Evolutionary conservation across 2,329 filamentous ascomycete genomes (phyloP), one percentile per base, ranked within the genome.

Genomic region (Clonostachys solani): DNA sequence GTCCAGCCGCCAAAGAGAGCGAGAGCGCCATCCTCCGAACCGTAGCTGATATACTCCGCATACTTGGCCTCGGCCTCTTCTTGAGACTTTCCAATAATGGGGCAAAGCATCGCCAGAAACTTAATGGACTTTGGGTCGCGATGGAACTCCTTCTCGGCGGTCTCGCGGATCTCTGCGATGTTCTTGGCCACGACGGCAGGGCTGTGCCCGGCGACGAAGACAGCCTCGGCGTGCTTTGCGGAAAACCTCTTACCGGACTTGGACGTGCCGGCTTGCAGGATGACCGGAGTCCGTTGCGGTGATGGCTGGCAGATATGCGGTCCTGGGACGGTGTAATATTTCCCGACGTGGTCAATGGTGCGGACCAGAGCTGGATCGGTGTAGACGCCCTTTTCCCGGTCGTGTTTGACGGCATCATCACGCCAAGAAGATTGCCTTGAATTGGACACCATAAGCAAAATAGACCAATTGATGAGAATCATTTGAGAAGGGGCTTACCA

Each of bases 271-370:
- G 73, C 73, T 52, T 75, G 72, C 19, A 75, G 61, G 7, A 75
- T 48, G 44, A 74, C 72, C 0, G 72, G 72, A 1, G 73, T 75
- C 0, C 73, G 63, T 54, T 76, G 73, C 5, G 63, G 61, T 36
- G 67, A 69, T 0, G 82, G 82, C 48, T 84, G 74, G 57, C 75
- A 79, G 51, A 84, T 72, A 51, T 86, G 79, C 13, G 79, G 78
- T 0, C 81, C 80, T 0, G 78, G 77, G 0, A 84, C 75, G 2
- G 63, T 69, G 61, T 77, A 84, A 60, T 81, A 77, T 55, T 81
- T 79, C 4, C 81, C 81, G 2, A 69, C 59, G 56, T 86, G 83
- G 54, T 84, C 76, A 58, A 87, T 86, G 50, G 80, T 65, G 7
- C 81, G 71, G 5, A 87, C 79, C 1, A 75, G 67, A 73, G 58